Base-by-base conservation (phyloP, 257 asterid genomes). In the Henckelia pumila region DNA sequence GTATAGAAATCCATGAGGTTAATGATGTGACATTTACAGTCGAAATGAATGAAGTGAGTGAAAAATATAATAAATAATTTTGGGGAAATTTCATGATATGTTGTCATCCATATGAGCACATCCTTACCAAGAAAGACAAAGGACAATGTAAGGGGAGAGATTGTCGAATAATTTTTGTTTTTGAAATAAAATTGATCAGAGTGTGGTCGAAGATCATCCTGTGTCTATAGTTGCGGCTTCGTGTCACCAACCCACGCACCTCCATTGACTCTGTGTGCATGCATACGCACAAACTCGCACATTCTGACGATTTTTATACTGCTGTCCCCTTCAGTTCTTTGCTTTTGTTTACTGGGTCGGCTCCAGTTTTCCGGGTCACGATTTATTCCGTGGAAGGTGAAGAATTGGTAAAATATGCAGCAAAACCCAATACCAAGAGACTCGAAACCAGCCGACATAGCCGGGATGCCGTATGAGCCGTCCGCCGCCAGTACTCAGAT, bases 381-480 rank as follows among this genome's bases (percentile, higher is more conserved):
- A 61, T 23, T n/a, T 17, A 61, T 24, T 23, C 17, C 3, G 16
- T 25, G 6, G 49, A 25, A 17, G 25, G 20, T 19, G 8, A 71
- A 40, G 44, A 20, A 1, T 16, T 14, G 7, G 10, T 3, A 23
- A 33, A 40, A 17, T 14, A 70, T 59, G 72, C 73, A 58, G 40
- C 76, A 53, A 55, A 52, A 28, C 20, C 22, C 59, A 24, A 10
- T 52, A 24, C 50, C 66, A 3, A n/a, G 61, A 13, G 19, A 20
- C 49, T 59, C 55, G 10, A 8, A n/a, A 49, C 73, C 68, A 7
- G 28, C 63, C 16, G 28, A 59, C 64, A 67, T 21, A 17, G 29
- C 66, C 61, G 22, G 25, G 19, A 5, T 25, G 25, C 44, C 56
- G 2, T 69, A 62, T 22, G 64, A 55, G 53, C 58, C 71, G 22